phyloP scores from a whole-genome alignment of 2,329 filamentous ascomycete genomes.

The Colletotrichum ledebouriae region DNA sequence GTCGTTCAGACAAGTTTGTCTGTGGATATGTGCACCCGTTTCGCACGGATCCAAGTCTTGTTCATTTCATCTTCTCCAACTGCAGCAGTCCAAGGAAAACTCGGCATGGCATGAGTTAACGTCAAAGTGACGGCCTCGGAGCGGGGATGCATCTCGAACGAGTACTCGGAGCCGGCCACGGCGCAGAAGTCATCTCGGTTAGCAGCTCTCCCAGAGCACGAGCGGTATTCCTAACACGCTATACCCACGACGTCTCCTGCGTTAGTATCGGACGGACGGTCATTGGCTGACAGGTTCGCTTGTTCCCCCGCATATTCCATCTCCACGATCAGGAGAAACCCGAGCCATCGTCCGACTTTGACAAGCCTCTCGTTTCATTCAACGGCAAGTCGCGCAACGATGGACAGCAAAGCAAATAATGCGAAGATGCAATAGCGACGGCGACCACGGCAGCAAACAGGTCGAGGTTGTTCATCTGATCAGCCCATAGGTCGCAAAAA shows the following conservation, averaged over 20 bases:
- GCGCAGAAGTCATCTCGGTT: constrained; percentile 33
- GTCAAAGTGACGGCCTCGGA: background rate
- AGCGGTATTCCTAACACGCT: constrained; percentile 14
- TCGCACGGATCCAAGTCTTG: too few relatives aligned
- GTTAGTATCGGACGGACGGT: constrained; percentile 16
- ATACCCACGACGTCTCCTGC: background rate
- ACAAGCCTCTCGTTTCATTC: background rate
- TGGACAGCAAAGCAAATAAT: background rate
- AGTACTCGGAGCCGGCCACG: background rate
- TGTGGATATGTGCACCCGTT: too few relatives aligned
- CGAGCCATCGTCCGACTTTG: background rate
- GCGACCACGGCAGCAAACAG: too few relatives aligned
- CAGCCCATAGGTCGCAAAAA: too few relatives aligned
- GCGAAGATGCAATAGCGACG: too few relatives aligned
- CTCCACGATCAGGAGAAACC: constrained; percentile 9
- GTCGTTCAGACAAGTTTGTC: too few relatives aligned
- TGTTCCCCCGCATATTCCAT: constrained; percentile 32
- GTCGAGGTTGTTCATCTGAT: too few relatives aligned
- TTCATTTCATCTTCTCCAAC: too few relatives aligned
- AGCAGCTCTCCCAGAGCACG: background rate
- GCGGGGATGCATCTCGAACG: background rate
- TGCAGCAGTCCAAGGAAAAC: too few relatives aligned
- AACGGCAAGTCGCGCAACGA: background rate
- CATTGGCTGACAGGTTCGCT: constrained; percentile 28
- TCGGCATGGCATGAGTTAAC: too few relatives aligned